A percentile compares a stretch with the other conserved stretches of the same genome.
Conservation (phyloP, 2,329 filamentous ascomycete species). For the Fusarium devonianum region DNA sequence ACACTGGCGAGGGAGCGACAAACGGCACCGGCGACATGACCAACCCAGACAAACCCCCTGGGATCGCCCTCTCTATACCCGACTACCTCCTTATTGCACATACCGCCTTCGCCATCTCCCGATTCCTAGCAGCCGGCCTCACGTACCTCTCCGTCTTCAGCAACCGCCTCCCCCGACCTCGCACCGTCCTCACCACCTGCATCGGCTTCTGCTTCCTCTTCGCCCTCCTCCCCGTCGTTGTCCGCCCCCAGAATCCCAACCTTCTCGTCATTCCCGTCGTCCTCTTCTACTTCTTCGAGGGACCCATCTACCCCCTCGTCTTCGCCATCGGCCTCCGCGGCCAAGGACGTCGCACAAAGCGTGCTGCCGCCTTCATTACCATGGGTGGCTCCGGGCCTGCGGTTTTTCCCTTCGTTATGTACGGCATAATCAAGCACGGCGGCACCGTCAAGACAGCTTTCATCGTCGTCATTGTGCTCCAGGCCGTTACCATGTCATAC, state of each 20-base stretch:
- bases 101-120: conserved; percentile 74
- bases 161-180: conserved; percentile 66
- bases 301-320: conserved; percentile 82
- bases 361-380: conserved; percentile 78
- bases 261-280: conserved; percentile 67
- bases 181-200: conserved; percentile 72
- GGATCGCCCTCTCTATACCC: conserved; percentile 61
- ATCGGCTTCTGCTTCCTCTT: conserved; percentile 67
- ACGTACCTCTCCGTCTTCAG: conserved; percentile 63
- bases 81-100: conserved; percentile 78
- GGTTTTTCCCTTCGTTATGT: conserved; percentile 77
- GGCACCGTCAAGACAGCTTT: conserved; percentile 70
- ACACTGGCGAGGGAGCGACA: conserved; percentile 31
- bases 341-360: conserved; percentile 80
- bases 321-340: conserved; percentile 82
- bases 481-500: conserved; percentile 56
- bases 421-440: conserved; percentile 67
- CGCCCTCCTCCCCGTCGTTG: conserved; percentile 55
- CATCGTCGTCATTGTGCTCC: conserved; percentile 64
- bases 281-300: conserved; percentile 81
- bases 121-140: conserved; percentile 71
- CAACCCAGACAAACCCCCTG: conserved; percentile 47
- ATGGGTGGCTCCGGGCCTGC: conserved; percentile 77
- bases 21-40: conserved; percentile 40
- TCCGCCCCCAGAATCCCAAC: conserved; percentile 56